Evolutionary conservation across 163 green algal genomes (phyloP).

Genomic region (Chloromonas sp.): DNA sequence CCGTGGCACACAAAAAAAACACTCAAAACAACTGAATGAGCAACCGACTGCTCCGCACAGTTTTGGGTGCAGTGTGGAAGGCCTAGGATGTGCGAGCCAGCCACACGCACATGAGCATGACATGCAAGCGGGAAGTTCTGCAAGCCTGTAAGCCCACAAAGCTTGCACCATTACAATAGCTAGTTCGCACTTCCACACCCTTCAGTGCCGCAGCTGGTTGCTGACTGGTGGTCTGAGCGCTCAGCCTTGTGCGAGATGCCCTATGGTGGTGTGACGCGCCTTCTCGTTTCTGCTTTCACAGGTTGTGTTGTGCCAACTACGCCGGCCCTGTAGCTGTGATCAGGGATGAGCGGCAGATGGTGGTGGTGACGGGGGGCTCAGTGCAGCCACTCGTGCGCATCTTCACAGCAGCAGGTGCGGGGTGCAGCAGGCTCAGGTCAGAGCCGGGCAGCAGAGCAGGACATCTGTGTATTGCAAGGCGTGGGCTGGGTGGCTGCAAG

Average conservation of each 20-base stretch:
- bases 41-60: background rate
- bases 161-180: no score
- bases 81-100: background rate
- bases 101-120: no score
- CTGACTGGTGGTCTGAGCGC: no score
- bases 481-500: background rate
- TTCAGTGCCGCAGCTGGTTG: no score
- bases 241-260: no score
- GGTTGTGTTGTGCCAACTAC: slow-evolving; percentile 49
- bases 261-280: no score
- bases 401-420: slow-evolving; percentile 32
- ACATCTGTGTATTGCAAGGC: background rate
- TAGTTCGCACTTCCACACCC: no score
- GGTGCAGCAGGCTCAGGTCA: background rate
- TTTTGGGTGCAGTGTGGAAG: background rate
- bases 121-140: no score
- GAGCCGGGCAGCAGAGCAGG: background rate
- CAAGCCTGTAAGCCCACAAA: no score
- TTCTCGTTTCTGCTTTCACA: slow-evolving; percentile 12
- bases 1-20: background rate
- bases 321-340: slow-evolving; percentile 77
- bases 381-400: slow-evolving; percentile 57
- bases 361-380: slow-evolving; percentile 39
- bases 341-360: slow-evolving; percentile 72
- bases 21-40: background rate